Percentiles rank a stretch among this genome's conserved stretches.
Conservation (phyloP, 306 rosid genomes). For the Acacia confusa region DNA sequence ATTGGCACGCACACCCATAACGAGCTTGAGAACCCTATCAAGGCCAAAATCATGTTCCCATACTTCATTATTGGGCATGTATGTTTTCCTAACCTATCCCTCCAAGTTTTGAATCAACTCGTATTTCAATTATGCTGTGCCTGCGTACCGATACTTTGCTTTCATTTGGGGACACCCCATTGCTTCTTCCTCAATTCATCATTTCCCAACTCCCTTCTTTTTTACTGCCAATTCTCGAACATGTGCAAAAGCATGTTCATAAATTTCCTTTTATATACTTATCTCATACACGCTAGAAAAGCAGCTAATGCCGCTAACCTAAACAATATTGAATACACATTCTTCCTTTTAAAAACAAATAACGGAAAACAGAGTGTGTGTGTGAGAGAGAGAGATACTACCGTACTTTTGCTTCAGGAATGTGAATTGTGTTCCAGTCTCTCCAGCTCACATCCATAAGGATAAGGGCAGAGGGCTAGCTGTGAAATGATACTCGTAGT, state of each 20-base stretch:
- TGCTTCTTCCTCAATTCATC: neutral
- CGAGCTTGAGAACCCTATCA: conserved; percentile 59
- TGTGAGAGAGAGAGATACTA: no score
- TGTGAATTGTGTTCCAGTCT: neutral
- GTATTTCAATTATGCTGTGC: no score
- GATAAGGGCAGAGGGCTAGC: neutral
- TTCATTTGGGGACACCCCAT: neutral
- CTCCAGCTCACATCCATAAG: neutral
- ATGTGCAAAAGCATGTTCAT: neutral
- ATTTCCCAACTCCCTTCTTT: neutral
- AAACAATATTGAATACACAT: no score
- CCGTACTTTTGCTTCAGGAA: neutral
- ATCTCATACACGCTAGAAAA: no score
- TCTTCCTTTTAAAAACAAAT: neutral
- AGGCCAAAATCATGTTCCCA: conserved; percentile 28
- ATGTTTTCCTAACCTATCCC: neutral
- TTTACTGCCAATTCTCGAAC: neutral
- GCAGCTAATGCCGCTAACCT: no score
- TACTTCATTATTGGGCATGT: conserved; percentile 32
- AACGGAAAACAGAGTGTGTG: no score
- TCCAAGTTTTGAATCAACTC: neutral
- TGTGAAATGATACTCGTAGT: neutral
- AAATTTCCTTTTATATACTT: no score
- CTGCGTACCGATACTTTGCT: neutral
- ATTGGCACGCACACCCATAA: conserved; percentile 42